Evolutionary conservation across 257 asterid genomes (phyloP), one percentile per base, ranked within the genome.

Genomic region (Gentiana straminea): DNA sequence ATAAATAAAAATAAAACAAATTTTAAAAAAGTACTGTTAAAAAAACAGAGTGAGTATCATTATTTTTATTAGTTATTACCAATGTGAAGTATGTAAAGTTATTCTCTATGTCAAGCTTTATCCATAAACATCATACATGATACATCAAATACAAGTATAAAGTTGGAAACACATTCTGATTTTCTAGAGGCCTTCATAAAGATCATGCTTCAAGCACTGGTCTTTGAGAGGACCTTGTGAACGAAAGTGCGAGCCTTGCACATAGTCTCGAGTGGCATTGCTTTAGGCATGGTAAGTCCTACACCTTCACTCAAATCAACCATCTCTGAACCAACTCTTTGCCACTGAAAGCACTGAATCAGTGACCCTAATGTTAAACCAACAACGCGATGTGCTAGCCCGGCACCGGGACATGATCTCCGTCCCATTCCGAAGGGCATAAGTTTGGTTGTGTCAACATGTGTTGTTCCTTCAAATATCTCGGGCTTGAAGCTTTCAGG

Each of bases 271-370:
- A 54, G 1, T 15, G 58, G 47, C 13, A 11, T 7, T 44, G 37
- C 39, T 44, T 13, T 54, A 41, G 46, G 46, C 46, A 41, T 41
- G 46, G 24, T 3, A 2, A 54, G 44, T 5, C 47, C 58, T 1
- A 1, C 2, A 33, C 58, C 47, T 6, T 36, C 58, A 4, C 3
- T n/a, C 58, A 35, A 4, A 10, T 54, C 58, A 13, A 54, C 39
- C 47, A 12, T 11, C 5, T 54, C 34, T 37, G 37, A 5, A 4
- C 34, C 47, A 3, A 11, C 58, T 45, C 47, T 54, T 2, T 13
- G 46, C 58, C 58, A 54, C 5, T 36, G 11, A 37, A 54, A 54
- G 32, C 58, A 54, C 9, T 36, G 58, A 35, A 54, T 13, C 13
- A 54, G 39, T 32, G 5, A 8, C 13, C 58, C 58, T 4, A 54